A percentile compares a stretch with the other conserved stretches of the same genome.
Evolutionary conservation across 169 alveolate genomes (phyloP).

Genomic region (Cryptosporidium tyzzeri): DNA sequence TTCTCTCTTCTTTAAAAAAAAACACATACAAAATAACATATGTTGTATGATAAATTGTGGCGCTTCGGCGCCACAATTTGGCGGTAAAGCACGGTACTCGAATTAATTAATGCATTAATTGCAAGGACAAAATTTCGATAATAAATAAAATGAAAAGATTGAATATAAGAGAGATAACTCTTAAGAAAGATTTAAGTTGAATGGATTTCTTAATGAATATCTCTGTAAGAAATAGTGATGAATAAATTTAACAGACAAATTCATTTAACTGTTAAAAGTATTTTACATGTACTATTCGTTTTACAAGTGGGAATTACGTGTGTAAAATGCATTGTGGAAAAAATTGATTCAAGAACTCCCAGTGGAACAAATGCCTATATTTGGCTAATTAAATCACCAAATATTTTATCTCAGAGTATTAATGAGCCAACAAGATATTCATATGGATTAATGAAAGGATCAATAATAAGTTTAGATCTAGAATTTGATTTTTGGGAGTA

Average conservation of each 20-base stretch:
- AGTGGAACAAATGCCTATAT: constrained; percentile 62
- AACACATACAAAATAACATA: background rate
- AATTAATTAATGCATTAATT: constrained; percentile 7
- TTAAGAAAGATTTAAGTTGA: background rate
- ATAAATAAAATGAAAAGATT: background rate
- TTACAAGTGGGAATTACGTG: background rate
- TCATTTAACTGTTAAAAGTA: background rate
- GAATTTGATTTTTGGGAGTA: constrained; percentile 52
- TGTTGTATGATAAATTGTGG: background rate
- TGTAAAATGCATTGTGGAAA: constrained; percentile 43
- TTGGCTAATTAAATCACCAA: constrained; percentile 72
- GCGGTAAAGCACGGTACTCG: constrained; percentile 5
- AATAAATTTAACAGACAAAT: background rate
- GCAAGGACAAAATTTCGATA: background rate
- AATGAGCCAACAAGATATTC: constrained; percentile 73
- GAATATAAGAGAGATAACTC: background rate
- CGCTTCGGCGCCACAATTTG: background rate
- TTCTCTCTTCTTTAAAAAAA: background rate
- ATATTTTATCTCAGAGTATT: constrained; percentile 40
- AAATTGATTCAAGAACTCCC: constrained; percentile 52
- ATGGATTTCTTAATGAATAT: background rate
- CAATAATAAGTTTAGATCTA: constrained; percentile 38
- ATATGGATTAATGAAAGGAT: constrained; percentile 42
- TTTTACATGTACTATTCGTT: constrained; percentile 4
- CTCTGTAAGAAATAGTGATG: background rate